Conservation (phyloP, 2,329 filamentous ascomycete species). For the Penicillium crustosum region DNA sequence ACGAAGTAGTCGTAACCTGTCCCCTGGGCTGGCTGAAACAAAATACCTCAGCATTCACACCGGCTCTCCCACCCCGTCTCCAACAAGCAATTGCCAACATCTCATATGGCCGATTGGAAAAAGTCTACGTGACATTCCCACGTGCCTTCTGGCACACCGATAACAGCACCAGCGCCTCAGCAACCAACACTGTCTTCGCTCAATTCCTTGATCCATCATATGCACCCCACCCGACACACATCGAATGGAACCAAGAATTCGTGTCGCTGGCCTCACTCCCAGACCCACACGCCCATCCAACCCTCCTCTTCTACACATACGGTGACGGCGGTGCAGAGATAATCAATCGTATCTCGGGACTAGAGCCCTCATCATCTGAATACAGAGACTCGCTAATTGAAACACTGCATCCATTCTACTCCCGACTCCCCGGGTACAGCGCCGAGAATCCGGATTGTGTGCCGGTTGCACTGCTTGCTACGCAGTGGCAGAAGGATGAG, state of each 20-base stretch:
- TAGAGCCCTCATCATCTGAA: conserved; percentile 44
- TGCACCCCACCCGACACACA: conserved; percentile 59
- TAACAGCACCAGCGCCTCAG: conserved; percentile 8
- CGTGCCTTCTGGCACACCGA: conserved; percentile 69
- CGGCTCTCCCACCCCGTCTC: conserved; percentile 45
- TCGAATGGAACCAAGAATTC: conserved; percentile 71
- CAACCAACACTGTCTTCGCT: conserved; percentile 60
- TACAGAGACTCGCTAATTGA: conserved; percentile 57
- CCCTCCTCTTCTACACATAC: conserved; percentile 72
- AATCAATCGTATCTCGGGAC: conserved; percentile 34
- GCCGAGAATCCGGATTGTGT: conserved; percentile 55
- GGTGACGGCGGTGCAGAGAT: conserved; percentile 45
- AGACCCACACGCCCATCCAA: conserved; percentile 64
- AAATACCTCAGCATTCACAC: conserved; percentile 47
- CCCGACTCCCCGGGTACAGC: conserved; percentile 68
- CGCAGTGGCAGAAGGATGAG: conserved; percentile 75
- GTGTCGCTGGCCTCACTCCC: conserved; percentile 73
- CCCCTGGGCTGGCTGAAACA: conserved; percentile 56
- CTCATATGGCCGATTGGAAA: conserved; percentile 50
- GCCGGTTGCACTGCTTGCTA: conserved; percentile 65
- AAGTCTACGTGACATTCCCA: conserved; percentile 66
- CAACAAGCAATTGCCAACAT: conserved; percentile 49
- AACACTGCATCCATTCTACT: conserved; percentile 78
- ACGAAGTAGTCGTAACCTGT: conserved; percentile 54
- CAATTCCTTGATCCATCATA: conserved; percentile 75